These are phyloP conservation scores for Aspergillus luchuensis DNA, from an alignment of 2,329 filamentous ascomycete genomes.

Conservation along the genomic window DNA sequence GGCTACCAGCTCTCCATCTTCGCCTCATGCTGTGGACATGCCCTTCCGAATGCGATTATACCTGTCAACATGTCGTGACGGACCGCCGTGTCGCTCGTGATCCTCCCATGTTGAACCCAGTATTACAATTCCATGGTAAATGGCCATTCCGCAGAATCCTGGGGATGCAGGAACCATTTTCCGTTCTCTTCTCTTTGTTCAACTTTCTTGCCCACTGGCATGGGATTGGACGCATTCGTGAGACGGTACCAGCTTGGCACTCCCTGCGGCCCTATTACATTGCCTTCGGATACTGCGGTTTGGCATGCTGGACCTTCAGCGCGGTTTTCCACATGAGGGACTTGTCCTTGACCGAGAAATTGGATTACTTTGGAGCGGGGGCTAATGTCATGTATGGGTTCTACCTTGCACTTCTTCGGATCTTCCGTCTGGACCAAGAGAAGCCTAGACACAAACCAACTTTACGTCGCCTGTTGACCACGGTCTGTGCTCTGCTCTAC, in stretches of 20 bases:
- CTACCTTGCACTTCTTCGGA: slow-evolving; percentile 78
- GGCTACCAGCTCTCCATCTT: slow-evolving; percentile 70
- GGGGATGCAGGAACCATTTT: slow-evolving; percentile 93
- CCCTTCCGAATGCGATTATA: slow-evolving; percentile 93
- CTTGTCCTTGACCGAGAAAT: slow-evolving; percentile 80
- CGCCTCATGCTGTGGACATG: slow-evolving; percentile 91
- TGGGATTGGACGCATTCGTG: slow-evolving; percentile 71
- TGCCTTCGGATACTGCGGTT: slow-evolving; percentile 75
- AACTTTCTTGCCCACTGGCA: slow-evolving; percentile 85
- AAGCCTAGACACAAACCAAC: slow-evolving; percentile 51
- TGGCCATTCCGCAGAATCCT: slow-evolving; percentile 93
- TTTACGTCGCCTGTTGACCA: slow-evolving; percentile 73
- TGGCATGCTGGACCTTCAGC: slow-evolving; percentile 83
- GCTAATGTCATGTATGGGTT: slow-evolving; percentile 87
- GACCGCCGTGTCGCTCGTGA: slow-evolving; percentile 65
- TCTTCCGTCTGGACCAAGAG: slow-evolving; percentile 76
- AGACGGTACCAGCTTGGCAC: slow-evolving; percentile 71
- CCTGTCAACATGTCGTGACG: slow-evolving; percentile 93
- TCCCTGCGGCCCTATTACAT: slow-evolving; percentile 79
- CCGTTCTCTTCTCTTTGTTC: slow-evolving; percentile 86
- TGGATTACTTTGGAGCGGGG: slow-evolving; percentile 95
- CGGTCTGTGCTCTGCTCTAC: slow-evolving; percentile 71
- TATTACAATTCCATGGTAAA: slow-evolving; percentile 97
- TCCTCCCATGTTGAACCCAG: slow-evolving; percentile 63
- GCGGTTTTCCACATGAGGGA: slow-evolving; percentile 92